phyloP scores from a whole-genome alignment of 257 asterid species.

The Rubia yunnanensis region DNA sequence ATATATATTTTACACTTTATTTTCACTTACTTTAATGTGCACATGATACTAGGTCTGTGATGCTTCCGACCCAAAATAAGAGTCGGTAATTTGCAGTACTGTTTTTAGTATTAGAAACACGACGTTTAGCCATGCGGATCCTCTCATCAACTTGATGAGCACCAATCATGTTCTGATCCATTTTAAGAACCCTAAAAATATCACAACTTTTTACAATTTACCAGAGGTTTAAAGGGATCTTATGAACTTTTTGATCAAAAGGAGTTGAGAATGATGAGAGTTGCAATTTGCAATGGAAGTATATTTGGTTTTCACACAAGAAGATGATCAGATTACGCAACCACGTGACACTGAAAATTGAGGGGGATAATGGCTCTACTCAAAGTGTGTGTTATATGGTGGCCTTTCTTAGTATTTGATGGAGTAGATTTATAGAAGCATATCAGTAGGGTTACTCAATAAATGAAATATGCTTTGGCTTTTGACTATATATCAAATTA shows the following conservation, averaged over 20 bases:
- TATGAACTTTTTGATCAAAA: neutral
- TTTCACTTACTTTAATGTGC: neutral
- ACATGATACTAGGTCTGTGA: neutral
- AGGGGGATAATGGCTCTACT: too few species aligned
- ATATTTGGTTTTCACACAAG: too few species aligned
- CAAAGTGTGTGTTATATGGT: too few species aligned
- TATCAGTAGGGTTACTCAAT: conserved; percentile 7
- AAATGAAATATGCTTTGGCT: conserved; percentile 3
- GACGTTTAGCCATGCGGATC: neutral
- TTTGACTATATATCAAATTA: conserved; percentile 16
- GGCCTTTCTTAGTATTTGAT: conserved; percentile 1
- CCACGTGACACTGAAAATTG: too few species aligned
- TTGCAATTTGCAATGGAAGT: too few species aligned
- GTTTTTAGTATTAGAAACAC: neutral
- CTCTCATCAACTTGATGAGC: neutral
- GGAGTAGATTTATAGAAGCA: conserved; percentile 11
- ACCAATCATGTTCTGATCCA: too few species aligned
- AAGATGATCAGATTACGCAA: too few species aligned
- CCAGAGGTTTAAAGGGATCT: neutral
- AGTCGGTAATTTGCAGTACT: neutral
- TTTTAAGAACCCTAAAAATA: too few species aligned
- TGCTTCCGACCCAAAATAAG: neutral
- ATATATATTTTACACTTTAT: too few species aligned
- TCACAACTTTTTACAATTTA: neutral
- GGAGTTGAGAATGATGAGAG: neutral